Evolutionary conservation across 306 rosid species (phyloP).

Genomic region (Carpinus fangiana): DNA sequence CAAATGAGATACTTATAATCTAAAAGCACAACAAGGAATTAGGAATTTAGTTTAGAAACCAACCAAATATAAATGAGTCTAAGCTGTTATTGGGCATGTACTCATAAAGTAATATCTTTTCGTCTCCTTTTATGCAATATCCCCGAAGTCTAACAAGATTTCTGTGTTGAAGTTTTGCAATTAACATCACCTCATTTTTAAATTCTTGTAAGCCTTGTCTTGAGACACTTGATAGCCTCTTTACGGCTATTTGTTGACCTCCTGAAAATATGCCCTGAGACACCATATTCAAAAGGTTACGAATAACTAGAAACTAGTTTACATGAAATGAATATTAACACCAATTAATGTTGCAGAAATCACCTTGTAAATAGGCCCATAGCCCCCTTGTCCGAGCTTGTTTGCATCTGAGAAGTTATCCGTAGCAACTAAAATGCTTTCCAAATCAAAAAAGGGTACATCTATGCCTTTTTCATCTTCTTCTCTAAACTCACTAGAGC

Average conservation of each 20-base stretch:
- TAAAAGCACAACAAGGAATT: neutral
- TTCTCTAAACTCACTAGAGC: conserved; percentile 34
- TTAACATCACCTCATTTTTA: conserved; percentile 42
- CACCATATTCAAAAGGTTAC: neutral
- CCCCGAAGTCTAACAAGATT: conserved; percentile 54
- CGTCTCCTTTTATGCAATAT: conserved; percentile 38
- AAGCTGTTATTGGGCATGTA: conserved; percentile 51
- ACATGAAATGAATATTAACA: neutral
- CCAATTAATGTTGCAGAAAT: neutral
- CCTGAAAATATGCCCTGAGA: conserved; percentile 37
- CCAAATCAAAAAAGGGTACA: conserved; percentile 38
- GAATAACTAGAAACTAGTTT: neutral
- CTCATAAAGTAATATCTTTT: conserved; percentile 52
- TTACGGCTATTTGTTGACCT: conserved; percentile 41
- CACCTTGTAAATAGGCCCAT: conserved; percentile 61
- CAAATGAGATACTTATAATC: neutral
- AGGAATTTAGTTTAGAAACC: neutral
- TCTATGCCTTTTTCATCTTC: conserved; percentile 32
- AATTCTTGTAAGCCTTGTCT: conserved; percentile 54
- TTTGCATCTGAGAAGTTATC: conserved; percentile 49
- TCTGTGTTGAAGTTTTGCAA: conserved; percentile 51
- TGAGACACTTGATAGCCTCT: conserved; percentile 48
- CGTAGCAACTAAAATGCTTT: conserved; percentile 40
- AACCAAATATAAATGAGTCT: conserved; percentile 52
- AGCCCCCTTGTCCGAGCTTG: conserved; percentile 60